Evolutionary conservation across 768 basidiomycete species (phyloP), one percentile per base, ranked within the genome.

Genomic region (Dacryopinax primogenitus): DNA sequence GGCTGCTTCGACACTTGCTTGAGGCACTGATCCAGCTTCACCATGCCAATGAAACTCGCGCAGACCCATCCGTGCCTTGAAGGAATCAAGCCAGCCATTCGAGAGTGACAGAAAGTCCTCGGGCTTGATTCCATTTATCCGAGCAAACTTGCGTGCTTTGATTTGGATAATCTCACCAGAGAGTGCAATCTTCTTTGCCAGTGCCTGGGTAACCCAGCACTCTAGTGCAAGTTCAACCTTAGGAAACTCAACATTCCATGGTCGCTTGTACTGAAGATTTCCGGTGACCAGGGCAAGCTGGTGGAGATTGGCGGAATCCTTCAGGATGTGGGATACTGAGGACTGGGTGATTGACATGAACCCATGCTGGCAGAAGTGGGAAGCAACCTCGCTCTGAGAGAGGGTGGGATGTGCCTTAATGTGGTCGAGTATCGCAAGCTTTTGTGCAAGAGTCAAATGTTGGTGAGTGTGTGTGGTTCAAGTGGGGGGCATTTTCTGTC

Each of bases 31-130:
- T 11, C 68, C 73, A 28, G 74, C 72, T 64, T 75, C 74, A 13
- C 75, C 73, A 67, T 76, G 73, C 2, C 66, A 62, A 15, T 65
- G 15, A 18, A 26, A 28, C 45, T 64, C 39, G 23, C 44, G 32
- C 33, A 67, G 18, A 15, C 37, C 30, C 4, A 6, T 12, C 37
- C 33, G 30, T 15, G 12, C 16, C 33, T 66, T 66, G 28, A 66
- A 44, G 18, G 41, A 44, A 1, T 62, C 33, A 15, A 72, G 33
- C 71, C 71, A 80, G 1, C 77, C 76, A 33, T 76, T 65, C 45
- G 75, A 78, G n/a, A 78, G 64, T 0, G 63, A 71, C 2, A 79
- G 66, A 1, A 68, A 36, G 6, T 78, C 72, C 12, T 79, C 75
- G 1, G 72, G 36, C 1, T 74, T 75, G 44, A 80, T 64, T 0